Conservation (phyloP, 2,329 filamentous ascomycete species). For the Trichoderma lentiforme region DNA sequence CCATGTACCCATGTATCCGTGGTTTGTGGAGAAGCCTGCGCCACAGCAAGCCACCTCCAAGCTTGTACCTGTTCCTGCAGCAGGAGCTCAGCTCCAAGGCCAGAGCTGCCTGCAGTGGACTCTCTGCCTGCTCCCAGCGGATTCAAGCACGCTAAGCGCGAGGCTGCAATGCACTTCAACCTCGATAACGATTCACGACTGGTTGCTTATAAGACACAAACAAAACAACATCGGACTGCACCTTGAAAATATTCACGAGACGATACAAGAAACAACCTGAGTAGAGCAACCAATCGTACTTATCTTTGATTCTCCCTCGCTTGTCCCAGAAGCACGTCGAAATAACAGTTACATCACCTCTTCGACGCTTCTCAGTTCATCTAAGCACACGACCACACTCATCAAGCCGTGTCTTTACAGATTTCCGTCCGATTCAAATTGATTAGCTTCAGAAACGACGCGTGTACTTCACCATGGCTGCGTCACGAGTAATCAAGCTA, state of each 20-base stretch:
- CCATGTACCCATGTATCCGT: not conserved
- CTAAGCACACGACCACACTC: not conserved
- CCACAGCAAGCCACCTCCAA: not conserved
- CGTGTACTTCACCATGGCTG: constrained; percentile 26
- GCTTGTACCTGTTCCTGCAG: constrained; percentile 4
- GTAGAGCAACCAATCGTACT: not conserved
- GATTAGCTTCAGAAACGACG: not conserved
- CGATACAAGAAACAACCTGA: not conserved
- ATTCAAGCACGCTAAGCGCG: not conserved
- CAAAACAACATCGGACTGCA: not conserved
- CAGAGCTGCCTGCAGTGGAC: not conserved
- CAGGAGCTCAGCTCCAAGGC: not conserved
- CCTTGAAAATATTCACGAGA: not conserved
- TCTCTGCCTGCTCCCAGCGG: constrained; percentile 5
- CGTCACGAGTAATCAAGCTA: constrained; percentile 52
- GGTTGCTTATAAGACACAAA: constrained; percentile 1
- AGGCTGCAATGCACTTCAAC: constrained; percentile 9
- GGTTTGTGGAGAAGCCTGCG: not conserved
- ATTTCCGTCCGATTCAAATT: no score
- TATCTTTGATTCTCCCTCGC: no score
- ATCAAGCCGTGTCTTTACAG: not conserved
- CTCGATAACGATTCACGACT: constrained; percentile 5
- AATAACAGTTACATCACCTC: not conserved
- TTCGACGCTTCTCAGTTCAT: not conserved
- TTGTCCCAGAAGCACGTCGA: not conserved